Conservation (phyloP, 1,139 yeast species). For the Hansenula anomala region DNA sequence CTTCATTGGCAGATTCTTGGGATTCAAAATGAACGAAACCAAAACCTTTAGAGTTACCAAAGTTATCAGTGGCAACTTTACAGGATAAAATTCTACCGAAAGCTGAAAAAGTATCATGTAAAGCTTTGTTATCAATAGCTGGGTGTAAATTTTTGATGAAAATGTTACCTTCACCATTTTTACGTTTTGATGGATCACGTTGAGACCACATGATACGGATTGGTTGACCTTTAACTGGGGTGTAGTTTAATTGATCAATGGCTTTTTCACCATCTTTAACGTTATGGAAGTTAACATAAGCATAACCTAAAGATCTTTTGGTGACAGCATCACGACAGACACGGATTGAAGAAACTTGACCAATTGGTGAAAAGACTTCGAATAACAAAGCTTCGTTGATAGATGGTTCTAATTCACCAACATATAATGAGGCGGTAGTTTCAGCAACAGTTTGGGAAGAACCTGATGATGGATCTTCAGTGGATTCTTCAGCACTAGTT, state of each 20-base stretch:
- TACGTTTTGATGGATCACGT: slow-evolving; percentile 95
- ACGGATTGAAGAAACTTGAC: slow-evolving; percentile 95
- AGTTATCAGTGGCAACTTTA: slow-evolving; percentile 94
- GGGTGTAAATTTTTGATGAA: slow-evolving; percentile 98
- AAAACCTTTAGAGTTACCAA: slow-evolving; percentile 90
- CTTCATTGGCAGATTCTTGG: slow-evolving; percentile 89
- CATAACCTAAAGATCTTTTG: slow-evolving; percentile 96
- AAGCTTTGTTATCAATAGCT: slow-evolving; percentile 97
- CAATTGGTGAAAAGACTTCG: slow-evolving; percentile 92
- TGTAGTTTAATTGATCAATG: slow-evolving; percentile 91
- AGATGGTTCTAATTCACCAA: slow-evolving; percentile 92
- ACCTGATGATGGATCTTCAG: slow-evolving; percentile 20
- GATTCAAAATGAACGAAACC: slow-evolving; percentile 98
- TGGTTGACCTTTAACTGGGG: slow-evolving; percentile 91
- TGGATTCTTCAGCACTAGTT: slow-evolving; percentile 17
- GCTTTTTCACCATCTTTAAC: slow-evolving; percentile 91
- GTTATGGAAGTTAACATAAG: slow-evolving; percentile 95
- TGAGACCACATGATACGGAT: slow-evolving; percentile 99
- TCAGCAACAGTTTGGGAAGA: slow-evolving; percentile 35
- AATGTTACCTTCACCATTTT: slow-evolving; percentile 94
- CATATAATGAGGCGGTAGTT: slow-evolving; percentile 84
- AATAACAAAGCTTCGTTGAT: slow-evolving; percentile 94
- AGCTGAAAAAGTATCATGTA: slow-evolving; percentile 96
- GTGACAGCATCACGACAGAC: slow-evolving; percentile 99
- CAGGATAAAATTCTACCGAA: slow-evolving; percentile 95